Base-by-base conservation (phyloP, 192 early-diverging fungal species). In the Dissophora ornata region DNA sequence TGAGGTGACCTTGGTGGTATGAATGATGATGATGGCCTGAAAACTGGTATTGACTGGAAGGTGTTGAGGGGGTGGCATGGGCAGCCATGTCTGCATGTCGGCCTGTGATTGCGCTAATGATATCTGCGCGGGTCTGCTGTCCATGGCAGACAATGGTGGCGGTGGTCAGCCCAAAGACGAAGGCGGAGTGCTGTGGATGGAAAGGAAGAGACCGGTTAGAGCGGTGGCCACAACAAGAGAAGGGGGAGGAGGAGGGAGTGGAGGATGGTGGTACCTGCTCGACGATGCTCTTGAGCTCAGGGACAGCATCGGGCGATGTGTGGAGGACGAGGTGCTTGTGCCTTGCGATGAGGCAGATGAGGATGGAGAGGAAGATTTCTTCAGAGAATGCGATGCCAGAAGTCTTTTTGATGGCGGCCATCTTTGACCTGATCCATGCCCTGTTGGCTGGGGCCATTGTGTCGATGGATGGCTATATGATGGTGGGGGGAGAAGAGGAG, bases 341-440 rank as follows among this genome's bases (percentile, higher is more conserved):
- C 28, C 68, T 66, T 11, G 84, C 80, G 16, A 84, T 75, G 11
- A 87, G 71, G 57, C 86, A 87, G 54, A 87, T 69, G 13, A 87
- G 61, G 44, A 87, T 82, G 25, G 86, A 85, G 48, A 87, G 79
- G 51, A 87, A 84, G 24, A 87, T 57, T 44, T 87, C 86, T 48
- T 87, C 82, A 8, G 81, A 81, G 33, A 87, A 84, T 22, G 73
- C 54, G 33, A 83, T 63, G 0, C 74, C 73, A 12, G 84, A 66
- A 19, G 71, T 33, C 57, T 69, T 78, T 45, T 67, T 83, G 41
- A 87, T 57, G 29, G 28, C 57, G 12, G 77, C 67, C 68, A 87
- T 81, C 45, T 71, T 75, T 50, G 67, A 66, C 36, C 83, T 69
- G 45, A 87, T 81, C 83, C 82, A 87, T 21, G 59, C 61, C 67